These are phyloP conservation scores for Cucurbita argyrosperma DNA, from an alignment of 306 rosid species.

Conservation along the genomic window DNA sequence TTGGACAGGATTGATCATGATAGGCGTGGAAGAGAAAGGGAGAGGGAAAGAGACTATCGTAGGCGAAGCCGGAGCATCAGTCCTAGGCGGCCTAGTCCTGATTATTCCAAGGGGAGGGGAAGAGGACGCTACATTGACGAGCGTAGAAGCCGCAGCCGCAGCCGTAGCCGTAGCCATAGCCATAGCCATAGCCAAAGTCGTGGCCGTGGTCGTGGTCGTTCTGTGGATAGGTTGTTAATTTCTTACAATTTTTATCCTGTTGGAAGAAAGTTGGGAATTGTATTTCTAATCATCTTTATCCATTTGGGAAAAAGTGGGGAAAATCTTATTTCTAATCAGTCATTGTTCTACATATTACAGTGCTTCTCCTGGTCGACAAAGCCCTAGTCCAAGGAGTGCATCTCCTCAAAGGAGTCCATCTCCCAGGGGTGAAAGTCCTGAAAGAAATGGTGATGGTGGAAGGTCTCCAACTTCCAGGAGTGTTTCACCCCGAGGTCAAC, in stretches of 20 bases:
- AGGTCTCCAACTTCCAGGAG: constrained; percentile 39
- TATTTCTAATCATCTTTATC: background rate
- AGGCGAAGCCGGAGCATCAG: constrained; percentile 63
- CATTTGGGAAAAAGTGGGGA: background rate
- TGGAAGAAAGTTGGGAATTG: background rate
- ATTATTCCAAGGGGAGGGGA: constrained; percentile 40
- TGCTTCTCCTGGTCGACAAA: constrained; percentile 42
- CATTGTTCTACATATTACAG: constrained; percentile 17
- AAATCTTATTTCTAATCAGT: background rate
- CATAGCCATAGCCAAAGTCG: constrained; percentile 11
- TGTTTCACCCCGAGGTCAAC: constrained; percentile 40
- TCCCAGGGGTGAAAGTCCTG: constrained; percentile 45
- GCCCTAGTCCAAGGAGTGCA: constrained; percentile 47
- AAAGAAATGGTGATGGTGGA: constrained; percentile 26
- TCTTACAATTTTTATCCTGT: background rate
- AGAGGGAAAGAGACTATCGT: constrained; percentile 40
- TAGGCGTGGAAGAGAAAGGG: constrained; percentile 43
- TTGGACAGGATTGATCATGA: constrained; percentile 50
- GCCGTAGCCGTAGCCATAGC: constrained; percentile 9
- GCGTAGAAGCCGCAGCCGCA: constrained; percentile 34
- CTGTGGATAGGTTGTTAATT: constrained; percentile 44
- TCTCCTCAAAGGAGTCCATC: constrained; percentile 36
- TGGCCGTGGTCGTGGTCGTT: constrained; percentile 26
- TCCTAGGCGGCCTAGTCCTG: constrained; percentile 57
- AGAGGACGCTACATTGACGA: constrained; percentile 55